A percentile compares a stretch with the other conserved stretches of the same genome.
These are phyloP conservation scores for Barnettozyma sp. DNA, from an alignment of 805 yeast species.

Conservation along the genomic window DNA sequence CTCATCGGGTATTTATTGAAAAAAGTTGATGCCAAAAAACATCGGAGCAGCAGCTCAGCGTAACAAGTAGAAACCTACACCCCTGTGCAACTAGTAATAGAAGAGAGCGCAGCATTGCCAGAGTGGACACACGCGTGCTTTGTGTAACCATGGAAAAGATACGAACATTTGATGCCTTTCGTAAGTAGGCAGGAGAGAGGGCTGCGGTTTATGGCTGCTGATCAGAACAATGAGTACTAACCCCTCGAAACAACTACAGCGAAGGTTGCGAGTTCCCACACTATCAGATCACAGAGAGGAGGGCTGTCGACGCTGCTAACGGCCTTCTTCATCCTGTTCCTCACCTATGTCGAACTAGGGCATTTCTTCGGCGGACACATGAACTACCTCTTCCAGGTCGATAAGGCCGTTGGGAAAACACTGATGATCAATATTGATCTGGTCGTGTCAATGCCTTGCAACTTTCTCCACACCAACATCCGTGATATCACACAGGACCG, in stretches of 20 bases:
- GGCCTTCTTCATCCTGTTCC: conserved; percentile 51
- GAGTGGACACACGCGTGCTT: too few relatives aligned
- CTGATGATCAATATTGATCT: conserved; percentile 73
- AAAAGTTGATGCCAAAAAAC: too few relatives aligned
- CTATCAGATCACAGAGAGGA: conserved; percentile 70
- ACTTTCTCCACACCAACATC: conserved; percentile 64
- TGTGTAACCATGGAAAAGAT: conserved; percentile 25
- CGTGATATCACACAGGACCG: conserved; percentile 73
- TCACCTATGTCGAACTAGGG: conserved; percentile 82
- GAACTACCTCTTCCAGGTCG: conserved; percentile 74
- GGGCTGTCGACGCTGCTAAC: conserved; percentile 65
- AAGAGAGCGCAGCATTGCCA: too few relatives aligned
- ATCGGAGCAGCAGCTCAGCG: too few relatives aligned
- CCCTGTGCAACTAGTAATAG: too few relatives aligned
- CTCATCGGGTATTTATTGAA: too few relatives aligned
- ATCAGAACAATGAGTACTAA: too few relatives aligned
- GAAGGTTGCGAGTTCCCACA: conserved; percentile 61
- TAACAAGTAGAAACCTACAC: too few relatives aligned
- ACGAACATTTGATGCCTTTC: conserved; percentile 65
- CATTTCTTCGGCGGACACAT: conserved; percentile 76
- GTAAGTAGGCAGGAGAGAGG: conserved; percentile 53
- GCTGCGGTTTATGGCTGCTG: too few relatives aligned
- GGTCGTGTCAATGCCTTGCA: conserved; percentile 80
- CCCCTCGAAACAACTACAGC: conserved; percentile 33
- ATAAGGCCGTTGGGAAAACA: conserved; percentile 46